Evolutionary conservation across 78 protist species (phyloP), one percentile per base, ranked within the genome.

Genomic region (Protostelium mycophagum): DNA sequence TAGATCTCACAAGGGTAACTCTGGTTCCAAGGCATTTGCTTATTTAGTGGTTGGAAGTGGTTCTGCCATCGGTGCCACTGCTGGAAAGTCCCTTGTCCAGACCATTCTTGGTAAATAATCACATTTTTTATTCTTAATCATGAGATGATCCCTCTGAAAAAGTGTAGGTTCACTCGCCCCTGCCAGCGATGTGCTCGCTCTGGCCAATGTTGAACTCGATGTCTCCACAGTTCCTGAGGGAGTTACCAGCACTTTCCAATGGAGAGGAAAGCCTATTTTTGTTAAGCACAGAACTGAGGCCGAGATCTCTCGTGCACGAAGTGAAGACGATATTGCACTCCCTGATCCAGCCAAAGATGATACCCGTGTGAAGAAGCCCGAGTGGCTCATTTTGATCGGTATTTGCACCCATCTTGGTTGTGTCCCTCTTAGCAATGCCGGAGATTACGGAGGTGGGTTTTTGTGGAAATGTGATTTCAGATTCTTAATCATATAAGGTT

Each of bases 321-420:
- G 36, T 10, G 95, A 90, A 39, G 91, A 92, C 36, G 87, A 90
- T 28, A 23, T 85, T 1, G 73, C 73, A 51, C 87, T 93, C 5
- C 84, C 73, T 34, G 95, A 93, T 87, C 92, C 92, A 38, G 88
- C 90, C 83, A 36, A 88, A 0, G 95, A 93, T 85, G 83, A 63
- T 29, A 88, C 34, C 37, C 97, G 98, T 63, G 88, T 39, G 9
- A 35, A 88, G 88, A 86, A 90, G 85, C 97, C 96, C 86, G 97
- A 98, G 92, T 96, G 94, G 96, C 93, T 97, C 35, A 89, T 98
- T 84, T 34, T 96, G 35, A 87, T 98, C 36, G 99, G 98, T 83
- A 96, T 98, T 25, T 98, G 99, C 97, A 98, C 99, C 0, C 99
- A 98, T 93, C 94, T 98, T 35, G 99, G 99, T 86, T 98, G 99